Evolutionary conservation across 2,329 filamentous ascomycete species (phyloP).

Genomic region (Lachnellula hyalina): DNA sequence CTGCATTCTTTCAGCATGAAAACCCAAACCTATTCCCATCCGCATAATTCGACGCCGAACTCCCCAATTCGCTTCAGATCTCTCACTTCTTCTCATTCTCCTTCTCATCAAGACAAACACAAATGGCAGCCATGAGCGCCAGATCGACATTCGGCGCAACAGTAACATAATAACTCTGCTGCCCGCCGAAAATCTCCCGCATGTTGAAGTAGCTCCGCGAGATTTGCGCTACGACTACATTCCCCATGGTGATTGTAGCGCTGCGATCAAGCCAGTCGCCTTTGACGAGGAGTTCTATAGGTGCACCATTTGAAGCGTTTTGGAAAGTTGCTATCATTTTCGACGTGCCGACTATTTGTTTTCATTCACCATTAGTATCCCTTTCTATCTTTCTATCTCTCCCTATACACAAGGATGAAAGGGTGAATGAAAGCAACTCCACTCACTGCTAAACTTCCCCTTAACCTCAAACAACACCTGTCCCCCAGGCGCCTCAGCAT

Average conservation of each 20-base stretch:
- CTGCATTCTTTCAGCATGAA: neutral
- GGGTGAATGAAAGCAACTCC: slow-evolving; percentile 1
- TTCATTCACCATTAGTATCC: neutral
- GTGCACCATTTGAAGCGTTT: slow-evolving; percentile 39
- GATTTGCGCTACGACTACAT: slow-evolving; percentile 50
- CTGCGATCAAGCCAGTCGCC: slow-evolving; percentile 55
- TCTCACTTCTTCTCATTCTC: slow-evolving; percentile 42
- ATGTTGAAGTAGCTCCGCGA: slow-evolving; percentile 50
- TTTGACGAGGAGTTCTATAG: slow-evolving; percentile 49
- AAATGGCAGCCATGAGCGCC: slow-evolving; percentile 59
- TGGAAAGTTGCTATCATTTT: slow-evolving; percentile 54
- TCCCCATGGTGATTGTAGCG: slow-evolving; percentile 50
- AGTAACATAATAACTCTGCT: slow-evolving; percentile 61
- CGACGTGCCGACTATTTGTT: slow-evolving; percentile 42
- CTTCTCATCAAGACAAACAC: slow-evolving; percentile 63
- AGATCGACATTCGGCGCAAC: slow-evolving; percentile 63
- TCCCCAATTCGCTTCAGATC: neutral
- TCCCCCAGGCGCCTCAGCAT: slow-evolving; percentile 19
- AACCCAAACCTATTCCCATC: neutral
- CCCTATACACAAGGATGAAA: neutral
- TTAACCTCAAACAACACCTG: slow-evolving; percentile 26
- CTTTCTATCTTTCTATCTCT: neutral
- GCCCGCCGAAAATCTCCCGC: slow-evolving; percentile 51
- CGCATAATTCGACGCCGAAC: too few species aligned
- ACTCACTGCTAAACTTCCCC: slow-evolving; percentile 23